phyloP scores from a whole-genome alignment of 768 basidiomycete species.

The Hebeloma cylindrosporum region DNA sequence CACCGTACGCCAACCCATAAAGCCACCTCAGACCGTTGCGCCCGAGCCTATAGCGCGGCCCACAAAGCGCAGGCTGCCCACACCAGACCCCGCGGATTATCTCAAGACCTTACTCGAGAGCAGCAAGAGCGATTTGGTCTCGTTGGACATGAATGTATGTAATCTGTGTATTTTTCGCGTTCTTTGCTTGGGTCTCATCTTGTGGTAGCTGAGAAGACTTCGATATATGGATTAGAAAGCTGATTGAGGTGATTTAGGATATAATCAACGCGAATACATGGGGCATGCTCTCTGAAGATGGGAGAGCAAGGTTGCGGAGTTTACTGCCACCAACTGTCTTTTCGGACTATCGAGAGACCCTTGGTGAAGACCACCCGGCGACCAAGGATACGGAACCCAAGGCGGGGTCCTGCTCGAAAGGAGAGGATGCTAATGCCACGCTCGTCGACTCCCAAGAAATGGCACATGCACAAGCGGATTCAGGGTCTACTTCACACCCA shows the following conservation, averaged over 20 bases:
- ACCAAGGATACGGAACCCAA: slow-evolving; percentile 7
- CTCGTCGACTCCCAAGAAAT: no score
- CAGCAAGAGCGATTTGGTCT: slow-evolving; percentile 49
- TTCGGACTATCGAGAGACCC: slow-evolving; percentile 26
- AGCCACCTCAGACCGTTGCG: slow-evolving; percentile 8
- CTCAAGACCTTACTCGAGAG: slow-evolving; percentile 43
- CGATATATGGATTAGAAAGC: slow-evolving; percentile 18
- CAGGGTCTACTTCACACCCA: no score
- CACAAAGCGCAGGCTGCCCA: slow-evolving; percentile 29
- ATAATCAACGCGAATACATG: slow-evolving; percentile 48
- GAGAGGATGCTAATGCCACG: no score
- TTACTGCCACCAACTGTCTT: slow-evolving; percentile 52
- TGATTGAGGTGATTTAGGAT: slow-evolving; percentile 38
- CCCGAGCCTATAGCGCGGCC: slow-evolving; percentile 13
- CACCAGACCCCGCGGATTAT: slow-evolving; percentile 33
- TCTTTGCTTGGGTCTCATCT: slow-evolving; percentile 4
- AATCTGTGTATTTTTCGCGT: background rate
- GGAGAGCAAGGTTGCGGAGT: slow-evolving; percentile 33
- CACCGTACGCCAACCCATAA: slow-evolving; percentile 20
- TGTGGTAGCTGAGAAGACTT: slow-evolving; percentile 7
- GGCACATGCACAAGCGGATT: no score
- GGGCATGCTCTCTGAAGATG: slow-evolving; percentile 44
- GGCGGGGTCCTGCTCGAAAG: background rate
- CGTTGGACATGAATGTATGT: slow-evolving; percentile 52
- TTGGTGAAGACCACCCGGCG: slow-evolving; percentile 41